A percentile compares a stretch with the other conserved stretches of the same genome.
These are phyloP conservation scores for Melastoma candidum DNA, from an alignment of 441 rosid species.

Conservation along the genomic window DNA sequence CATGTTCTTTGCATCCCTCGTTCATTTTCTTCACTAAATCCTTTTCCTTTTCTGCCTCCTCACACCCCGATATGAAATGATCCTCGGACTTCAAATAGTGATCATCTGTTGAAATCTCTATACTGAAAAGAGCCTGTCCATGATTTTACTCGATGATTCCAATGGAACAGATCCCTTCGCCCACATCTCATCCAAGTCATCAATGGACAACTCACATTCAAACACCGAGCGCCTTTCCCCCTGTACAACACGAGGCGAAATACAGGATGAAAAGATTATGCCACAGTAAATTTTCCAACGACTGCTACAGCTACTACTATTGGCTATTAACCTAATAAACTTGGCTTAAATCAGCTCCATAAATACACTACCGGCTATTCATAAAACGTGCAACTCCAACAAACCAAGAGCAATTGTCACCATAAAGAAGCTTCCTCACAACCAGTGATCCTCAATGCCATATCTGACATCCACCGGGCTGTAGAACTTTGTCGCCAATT, in stretches of 20 bases:
- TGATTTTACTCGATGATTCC: not conserved
- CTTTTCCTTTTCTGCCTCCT: no score
- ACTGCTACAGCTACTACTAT: not conserved
- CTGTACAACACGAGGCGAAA: constrained; percentile 8
- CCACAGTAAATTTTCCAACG: constrained; percentile 4
- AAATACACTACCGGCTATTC: not conserved
- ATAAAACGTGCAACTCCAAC: no score
- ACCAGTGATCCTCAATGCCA: no score
- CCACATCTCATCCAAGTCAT: not conserved
- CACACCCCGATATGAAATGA: no score
- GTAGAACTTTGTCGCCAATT: no score
- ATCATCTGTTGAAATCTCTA: no score
- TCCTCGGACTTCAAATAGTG: no score
- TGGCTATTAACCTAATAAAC: not conserved
- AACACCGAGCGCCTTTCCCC: constrained; percentile 2
- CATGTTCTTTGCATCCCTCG: no score
- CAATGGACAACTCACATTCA: not conserved
- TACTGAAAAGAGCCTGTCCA: not conserved
- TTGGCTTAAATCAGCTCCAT: not conserved
- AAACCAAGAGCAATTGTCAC: no score
- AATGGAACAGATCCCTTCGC: not conserved
- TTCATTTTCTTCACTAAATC: no score
- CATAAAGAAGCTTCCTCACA: no score
- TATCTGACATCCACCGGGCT: no score
- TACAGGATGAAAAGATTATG: constrained; percentile 4